Evolutionary conservation across 1,139 yeast genomes (phyloP), one percentile per base, ranked within the genome.

Genomic region (Arxiozyma heterogenica): DNA sequence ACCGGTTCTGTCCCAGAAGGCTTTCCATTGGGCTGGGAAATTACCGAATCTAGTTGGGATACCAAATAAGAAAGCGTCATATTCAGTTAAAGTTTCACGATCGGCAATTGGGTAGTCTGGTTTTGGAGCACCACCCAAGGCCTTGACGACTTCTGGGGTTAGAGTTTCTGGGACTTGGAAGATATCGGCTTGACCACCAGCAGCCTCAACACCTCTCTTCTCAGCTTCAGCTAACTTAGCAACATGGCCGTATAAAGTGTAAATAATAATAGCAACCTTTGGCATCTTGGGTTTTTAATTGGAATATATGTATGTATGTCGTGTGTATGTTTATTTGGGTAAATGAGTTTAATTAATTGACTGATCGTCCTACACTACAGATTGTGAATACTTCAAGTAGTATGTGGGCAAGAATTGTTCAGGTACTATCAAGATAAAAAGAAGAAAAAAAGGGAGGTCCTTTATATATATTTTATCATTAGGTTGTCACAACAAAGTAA

Each of bases 1-100:
- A 67, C 94, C 94, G 54, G 94, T 85, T 53, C 81, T 71, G 66
- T 86, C 95, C 84, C 90, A 83, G 78, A 84, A 87, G 15, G 90
- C 75, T 72, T 83, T 83, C 79, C 83, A 80, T 75, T 87, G 95
- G 48, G 90, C 86, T 59, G 95, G 89, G 74, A 79, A 76, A 74
- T 79, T 83, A 73, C 95, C 95, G 70, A 70, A 87, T 75, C 95
- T 81, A 57, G 95, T 86, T 68, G 95, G 93, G 60, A 86, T 72
- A 69, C 95, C 95, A 58, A 87, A 85, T 61, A 87, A 61, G 75
- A 84, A 82, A 52, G 85, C 90, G 67, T 87, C 94, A 73, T 83
- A 86, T 61, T 77, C 71, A 39, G 72, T 70, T 63, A 87, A 75
- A 43, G 81, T 79, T n/a, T 77, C 83, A 23, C 73, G 67, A 18